A percentile compares a stretch with the other conserved stretches of the same genome.
Conservation (phyloP, 257 asterid species). For the Gynochthodes officinalis region DNA sequence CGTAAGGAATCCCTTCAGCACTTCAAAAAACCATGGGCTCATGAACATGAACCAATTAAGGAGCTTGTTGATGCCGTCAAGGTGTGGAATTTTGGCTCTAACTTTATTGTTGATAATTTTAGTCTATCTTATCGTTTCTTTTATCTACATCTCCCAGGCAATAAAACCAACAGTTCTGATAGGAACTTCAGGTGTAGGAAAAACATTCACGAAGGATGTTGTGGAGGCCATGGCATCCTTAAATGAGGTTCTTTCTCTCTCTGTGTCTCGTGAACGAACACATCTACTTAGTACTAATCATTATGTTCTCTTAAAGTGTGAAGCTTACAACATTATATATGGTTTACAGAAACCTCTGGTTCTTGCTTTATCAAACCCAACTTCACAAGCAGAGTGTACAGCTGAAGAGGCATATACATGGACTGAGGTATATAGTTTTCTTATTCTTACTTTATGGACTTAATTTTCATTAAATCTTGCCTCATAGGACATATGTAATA, state of each 20-base stretch:
- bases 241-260: slow-evolving; percentile 50
- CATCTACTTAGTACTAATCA: not conserved
- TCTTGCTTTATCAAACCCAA: slow-evolving; percentile 86
- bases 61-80: slow-evolving; percentile 78
- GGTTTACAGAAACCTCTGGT: slow-evolving; percentile 69
- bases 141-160: slow-evolving; percentile 37
- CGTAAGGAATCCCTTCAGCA: slow-evolving; percentile 89
- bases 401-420: slow-evolving; percentile 93
- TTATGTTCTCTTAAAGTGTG: slow-evolving; percentile 6
- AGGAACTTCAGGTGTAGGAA: slow-evolving; percentile 93
- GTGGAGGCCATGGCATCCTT: slow-evolving; percentile 83
- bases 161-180: slow-evolving; percentile 80
- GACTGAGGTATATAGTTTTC: slow-evolving; percentile 55
- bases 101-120: not conserved
- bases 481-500: not conserved
- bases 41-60: slow-evolving; percentile 67
- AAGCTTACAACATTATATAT: slow-evolving; percentile 11
- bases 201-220: slow-evolving; percentile 70
- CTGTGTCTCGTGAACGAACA: not conserved
- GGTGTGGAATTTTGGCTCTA: slow-evolving; percentile 36
- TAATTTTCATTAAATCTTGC: slow-evolving; percentile 4
- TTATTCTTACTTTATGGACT: not conserved
- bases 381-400: slow-evolving; percentile 90
- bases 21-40: slow-evolving; percentile 90
- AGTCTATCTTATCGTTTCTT: slow-evolving; percentile 6